phyloP scores from a whole-genome alignment of 176 grass and related monocot species.

The Carex myosuroides region DNA sequence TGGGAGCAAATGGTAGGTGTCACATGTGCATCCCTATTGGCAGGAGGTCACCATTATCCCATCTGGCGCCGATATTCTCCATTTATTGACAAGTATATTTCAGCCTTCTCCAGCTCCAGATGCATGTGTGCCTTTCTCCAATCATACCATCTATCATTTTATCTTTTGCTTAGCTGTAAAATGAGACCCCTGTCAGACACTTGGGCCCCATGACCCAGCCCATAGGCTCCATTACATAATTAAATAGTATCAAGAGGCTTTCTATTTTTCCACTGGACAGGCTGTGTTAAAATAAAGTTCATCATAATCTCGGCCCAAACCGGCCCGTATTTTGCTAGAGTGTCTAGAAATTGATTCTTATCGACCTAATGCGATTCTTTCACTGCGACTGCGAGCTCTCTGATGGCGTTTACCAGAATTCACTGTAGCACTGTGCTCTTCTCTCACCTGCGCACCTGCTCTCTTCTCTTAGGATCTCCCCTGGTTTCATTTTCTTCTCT shows the following conservation, averaged over 20 bases:
- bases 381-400: background rate
- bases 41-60: background rate
- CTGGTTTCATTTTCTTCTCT: conserved; percentile 12
- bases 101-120: background rate
- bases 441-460: background rate
- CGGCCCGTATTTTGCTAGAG: background rate
- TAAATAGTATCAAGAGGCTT: background rate
- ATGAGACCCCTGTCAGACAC: background rate
- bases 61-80: background rate
- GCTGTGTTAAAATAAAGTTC: too few relatives aligned
- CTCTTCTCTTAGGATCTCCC: conserved; percentile 23
- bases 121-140: background rate
- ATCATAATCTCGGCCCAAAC: background rate
- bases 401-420: conserved; percentile 46
- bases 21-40: conserved; percentile 5
- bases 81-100: background rate
- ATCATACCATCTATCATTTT: background rate
- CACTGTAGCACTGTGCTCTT: conserved; percentile 2
- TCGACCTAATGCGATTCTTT: background rate
- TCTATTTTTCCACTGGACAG: background rate
- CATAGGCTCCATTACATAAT: background rate
- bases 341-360: background rate
- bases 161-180: background rate
- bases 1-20: background rate
- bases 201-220: background rate